Evolutionary conservation across 768 basidiomycete genomes (phyloP).

Genomic region (Lactarius akahatsu): DNA sequence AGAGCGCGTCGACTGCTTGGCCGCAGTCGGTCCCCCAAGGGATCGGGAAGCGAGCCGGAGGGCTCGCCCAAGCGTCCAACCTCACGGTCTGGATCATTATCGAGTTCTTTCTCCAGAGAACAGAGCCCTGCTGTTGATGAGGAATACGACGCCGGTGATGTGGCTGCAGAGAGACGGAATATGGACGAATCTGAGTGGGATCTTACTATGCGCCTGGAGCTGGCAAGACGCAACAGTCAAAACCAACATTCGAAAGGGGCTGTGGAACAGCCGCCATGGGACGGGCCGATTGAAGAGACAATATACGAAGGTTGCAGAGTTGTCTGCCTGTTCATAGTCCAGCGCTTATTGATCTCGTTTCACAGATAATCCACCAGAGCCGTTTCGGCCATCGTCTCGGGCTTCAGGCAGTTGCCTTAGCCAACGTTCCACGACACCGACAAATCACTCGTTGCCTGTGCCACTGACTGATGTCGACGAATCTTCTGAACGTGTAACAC

Average conservation of each 20-base stretch:
- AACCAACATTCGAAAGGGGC: slow-evolving; percentile 59
- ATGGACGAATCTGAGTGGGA: slow-evolving; percentile 74
- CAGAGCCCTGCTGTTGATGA: slow-evolving; percentile 44
- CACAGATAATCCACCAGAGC: slow-evolving; percentile 59
- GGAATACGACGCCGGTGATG: slow-evolving; percentile 41
- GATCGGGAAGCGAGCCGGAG: slow-evolving; percentile 37
- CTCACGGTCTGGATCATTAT: slow-evolving; percentile 32
- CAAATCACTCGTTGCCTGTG: slow-evolving; percentile 40
- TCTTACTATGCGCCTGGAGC: slow-evolving; percentile 70
- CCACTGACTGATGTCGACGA: slow-evolving; percentile 43
- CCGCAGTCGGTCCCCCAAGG: slow-evolving; percentile 44
- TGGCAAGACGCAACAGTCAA: slow-evolving; percentile 82
- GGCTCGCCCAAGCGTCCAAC: slow-evolving; percentile 23
- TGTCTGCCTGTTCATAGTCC: slow-evolving; percentile 14
- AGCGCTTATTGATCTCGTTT: slow-evolving; percentile 14
- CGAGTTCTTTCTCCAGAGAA: slow-evolving; percentile 48
- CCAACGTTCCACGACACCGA: slow-evolving; percentile 48
- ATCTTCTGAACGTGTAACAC: slow-evolving; percentile 44
- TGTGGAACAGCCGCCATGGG: slow-evolving; percentile 41
- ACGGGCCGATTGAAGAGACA: slow-evolving; percentile 56
- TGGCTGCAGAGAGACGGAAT: slow-evolving; percentile 37
- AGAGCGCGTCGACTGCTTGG: slow-evolving; percentile 50
- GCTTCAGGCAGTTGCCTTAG: slow-evolving; percentile 46
- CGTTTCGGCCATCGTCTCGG: slow-evolving; percentile 55
- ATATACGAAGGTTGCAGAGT: slow-evolving; percentile 70